Percentiles rank a stretch among this genome's conserved stretches.
Evolutionary conservation across 139 green algal genomes (phyloP).

Genomic region (Eudorina sp.): DNA sequence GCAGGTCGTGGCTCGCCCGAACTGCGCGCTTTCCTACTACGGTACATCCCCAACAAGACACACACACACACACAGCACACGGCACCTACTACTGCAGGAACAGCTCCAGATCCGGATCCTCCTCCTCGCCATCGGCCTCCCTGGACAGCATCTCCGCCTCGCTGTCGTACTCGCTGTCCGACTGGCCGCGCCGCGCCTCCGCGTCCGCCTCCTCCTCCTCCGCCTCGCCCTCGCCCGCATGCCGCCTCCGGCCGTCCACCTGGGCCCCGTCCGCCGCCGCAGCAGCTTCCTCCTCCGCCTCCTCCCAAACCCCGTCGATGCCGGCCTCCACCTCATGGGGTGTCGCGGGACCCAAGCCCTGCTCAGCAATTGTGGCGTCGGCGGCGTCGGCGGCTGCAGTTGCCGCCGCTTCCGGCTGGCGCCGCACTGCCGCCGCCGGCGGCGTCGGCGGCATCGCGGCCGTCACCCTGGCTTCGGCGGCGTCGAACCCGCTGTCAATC

Average conservation of each 20-base stretch:
- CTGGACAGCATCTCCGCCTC: not conserved
- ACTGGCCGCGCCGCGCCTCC: not conserved
- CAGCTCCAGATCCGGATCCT: constrained; percentile 32
- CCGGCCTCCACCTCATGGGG: not conserved
- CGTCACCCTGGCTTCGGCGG: too few relatives aligned
- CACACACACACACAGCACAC: too few relatives aligned
- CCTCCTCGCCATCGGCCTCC: constrained; percentile 13
- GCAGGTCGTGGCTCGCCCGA: too few relatives aligned
- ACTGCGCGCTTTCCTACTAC: too few relatives aligned
- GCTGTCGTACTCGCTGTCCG: constrained; percentile 2
- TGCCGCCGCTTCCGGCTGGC: not conserved
- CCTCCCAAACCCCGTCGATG: not conserved
- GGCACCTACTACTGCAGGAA: constrained; percentile 39
- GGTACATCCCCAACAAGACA: not conserved
- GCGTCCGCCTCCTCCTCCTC: constrained; percentile 18
- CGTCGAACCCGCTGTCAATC: too few relatives aligned
- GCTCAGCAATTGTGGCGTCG: too few relatives aligned
- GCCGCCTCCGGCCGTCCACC: not conserved
- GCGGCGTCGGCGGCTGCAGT: not conserved
- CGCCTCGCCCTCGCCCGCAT: not conserved
- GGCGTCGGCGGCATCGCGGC: too few relatives aligned
- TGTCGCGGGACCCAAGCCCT: not conserved
- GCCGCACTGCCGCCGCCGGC: too few relatives aligned
- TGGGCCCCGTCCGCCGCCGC: too few relatives aligned
- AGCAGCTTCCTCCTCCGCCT: not conserved